Evolutionary conservation across 1,284 basidiomycete genomes (phyloP), one percentile per base, ranked within the genome.

Genomic region (Lignosus rhinocerotis): DNA sequence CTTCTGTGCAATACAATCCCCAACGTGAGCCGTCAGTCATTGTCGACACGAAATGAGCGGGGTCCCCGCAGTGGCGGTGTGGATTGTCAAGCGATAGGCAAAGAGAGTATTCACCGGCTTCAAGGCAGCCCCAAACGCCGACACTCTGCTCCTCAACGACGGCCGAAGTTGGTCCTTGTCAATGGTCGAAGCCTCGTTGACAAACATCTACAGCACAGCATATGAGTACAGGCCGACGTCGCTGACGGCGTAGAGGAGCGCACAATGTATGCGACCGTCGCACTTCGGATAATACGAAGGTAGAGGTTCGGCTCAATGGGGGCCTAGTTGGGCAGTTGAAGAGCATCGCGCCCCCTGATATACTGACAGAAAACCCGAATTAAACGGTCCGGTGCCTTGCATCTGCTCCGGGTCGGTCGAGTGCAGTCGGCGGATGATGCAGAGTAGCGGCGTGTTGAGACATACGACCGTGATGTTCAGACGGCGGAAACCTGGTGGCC

Each of bases 211-310:
- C 51, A 30, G 41, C 31, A 25, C 5, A 45, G 38, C 61, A 61
- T 60, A 59, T 67, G 58, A 64, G 59, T 49, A 42, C 19, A 43
- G 19, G 62, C 48, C 59, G 54, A 66, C 56, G 58, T 63, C 54
- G 55, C 55, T 58, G 50, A 38, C 59, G 54, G 46, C 39, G 57
- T 51, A 19, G 51, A 49, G 60, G 6, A 19, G 43, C 66, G 58
- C 57, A 68, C 67, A 65, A 64, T 69, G 51, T 46, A 57, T 61
- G 60, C 58, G 58, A 62, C 53, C 56, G 64, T 61, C 60, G 63
- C 58, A 58, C 58, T 58, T 69, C 69, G 70, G 70, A 67, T 68
- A 69, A 69, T 69, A 66, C 47, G 61, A 53, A 65, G 68, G 67
- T 60, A 52, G 64, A 70, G 68, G 58, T 61, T 72, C 69, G 70